phyloP scores from a whole-genome alignment of 2,329 filamentous ascomycete genomes.

The Fusarium illudens region DNA sequence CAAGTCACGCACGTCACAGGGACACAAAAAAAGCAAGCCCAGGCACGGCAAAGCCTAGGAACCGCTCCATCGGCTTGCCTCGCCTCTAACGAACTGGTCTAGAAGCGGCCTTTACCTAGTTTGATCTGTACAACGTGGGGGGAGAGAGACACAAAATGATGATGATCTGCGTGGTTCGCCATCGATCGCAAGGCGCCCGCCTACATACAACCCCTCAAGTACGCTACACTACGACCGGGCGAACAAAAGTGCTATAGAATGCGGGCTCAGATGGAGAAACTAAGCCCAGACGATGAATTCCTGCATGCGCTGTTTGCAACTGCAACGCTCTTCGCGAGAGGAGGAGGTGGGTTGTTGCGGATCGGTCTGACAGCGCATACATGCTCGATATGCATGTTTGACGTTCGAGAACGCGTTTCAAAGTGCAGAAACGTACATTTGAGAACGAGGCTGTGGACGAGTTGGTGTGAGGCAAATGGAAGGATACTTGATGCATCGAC shows the following conservation, averaged over 20 bases:
- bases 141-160: not conserved
- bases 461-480: not conserved
- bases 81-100: not conserved
- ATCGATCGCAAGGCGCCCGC: not conserved
- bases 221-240: not conserved
- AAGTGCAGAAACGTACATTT: not conserved
- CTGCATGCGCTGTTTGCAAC: not conserved
- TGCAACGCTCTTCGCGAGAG: not conserved
- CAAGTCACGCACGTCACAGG: no score
- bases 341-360: not conserved
- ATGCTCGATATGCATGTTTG: not conserved
- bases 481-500: not conserved
- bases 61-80: not conserved
- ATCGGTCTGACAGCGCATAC: not conserved
- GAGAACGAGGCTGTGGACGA: not conserved
- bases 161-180: not conserved
- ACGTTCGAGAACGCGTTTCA: not conserved
- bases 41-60: not conserved
- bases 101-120: not conserved
- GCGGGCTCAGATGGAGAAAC: not conserved
- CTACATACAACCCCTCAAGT: not conserved
- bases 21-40: not conserved
- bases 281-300: not conserved
- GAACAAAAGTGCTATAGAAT: not conserved
- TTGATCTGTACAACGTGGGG: not conserved